phyloP scores from a whole-genome alignment of 1,284 basidiomycete genomes.

The Puccinia horiana region DNA sequence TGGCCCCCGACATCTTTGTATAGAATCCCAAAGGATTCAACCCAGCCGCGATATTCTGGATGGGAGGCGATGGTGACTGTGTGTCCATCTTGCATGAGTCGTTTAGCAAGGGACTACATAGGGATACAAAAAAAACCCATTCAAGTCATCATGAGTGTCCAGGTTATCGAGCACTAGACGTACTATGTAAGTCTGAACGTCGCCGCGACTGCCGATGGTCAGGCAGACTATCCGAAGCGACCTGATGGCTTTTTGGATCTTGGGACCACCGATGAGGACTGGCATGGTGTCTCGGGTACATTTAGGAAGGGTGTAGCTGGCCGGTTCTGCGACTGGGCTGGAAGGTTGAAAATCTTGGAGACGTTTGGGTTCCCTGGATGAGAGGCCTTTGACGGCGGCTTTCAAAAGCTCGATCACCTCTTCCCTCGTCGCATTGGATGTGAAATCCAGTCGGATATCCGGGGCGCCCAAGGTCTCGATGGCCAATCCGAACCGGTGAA shows the following conservation, averaged over 20 bases:
- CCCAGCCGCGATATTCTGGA: slow-evolving; percentile 90
- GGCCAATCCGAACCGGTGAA: slow-evolving; percentile 54
- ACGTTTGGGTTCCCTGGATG: neutral
- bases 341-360: neutral
- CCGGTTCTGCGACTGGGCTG: neutral
- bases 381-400: slow-evolving; percentile 6
- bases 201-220: slow-evolving; percentile 90
- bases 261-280: neutral
- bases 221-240: slow-evolving; percentile 73
- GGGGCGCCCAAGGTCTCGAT: slow-evolving; percentile 54
- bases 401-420: slow-evolving; percentile 31
- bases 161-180: slow-evolving; percentile 32
- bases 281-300: neutral
- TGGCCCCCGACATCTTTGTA: slow-evolving; percentile 92
- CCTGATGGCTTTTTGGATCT: neutral
- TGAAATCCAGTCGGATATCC: slow-evolving; percentile 55
- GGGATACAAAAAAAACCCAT: slow-evolving; percentile 8
- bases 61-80: slow-evolving; percentile 83
- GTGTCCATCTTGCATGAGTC: slow-evolving; percentile 85
- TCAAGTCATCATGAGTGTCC: neutral
- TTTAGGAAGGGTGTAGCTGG: neutral
- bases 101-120: slow-evolving; percentile 69
- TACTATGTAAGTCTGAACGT: slow-evolving; percentile 68
- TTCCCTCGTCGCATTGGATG: slow-evolving; percentile 51
- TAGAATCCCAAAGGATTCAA: slow-evolving; percentile 84